These are phyloP conservation scores for Venturia oleaginea DNA, from an alignment of 2,329 filamentous ascomycete genomes.

Conservation along the genomic window DNA sequence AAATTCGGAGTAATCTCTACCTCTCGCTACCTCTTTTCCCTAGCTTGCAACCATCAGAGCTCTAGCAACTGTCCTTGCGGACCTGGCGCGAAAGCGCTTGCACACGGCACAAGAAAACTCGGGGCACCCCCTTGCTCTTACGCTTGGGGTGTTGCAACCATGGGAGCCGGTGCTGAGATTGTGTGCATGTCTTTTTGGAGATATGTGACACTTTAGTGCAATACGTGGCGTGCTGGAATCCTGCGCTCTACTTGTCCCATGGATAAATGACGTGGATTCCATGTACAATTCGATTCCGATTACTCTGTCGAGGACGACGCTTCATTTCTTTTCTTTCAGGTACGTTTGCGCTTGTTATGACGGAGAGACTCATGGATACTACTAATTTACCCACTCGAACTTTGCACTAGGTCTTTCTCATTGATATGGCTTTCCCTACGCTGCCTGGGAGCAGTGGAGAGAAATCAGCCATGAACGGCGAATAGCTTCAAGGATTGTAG, in stretches of 20 bases:
- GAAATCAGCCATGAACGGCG: no score
- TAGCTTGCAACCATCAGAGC: constrained; percentile 18
- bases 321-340: constrained; percentile 45
- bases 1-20: constrained; percentile 98
- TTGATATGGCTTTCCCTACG: neutral
- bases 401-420: neutral
- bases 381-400: constrained; percentile 24
- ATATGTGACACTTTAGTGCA: constrained; percentile 76
- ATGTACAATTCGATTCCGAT: constrained; percentile 85
- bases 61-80: constrained; percentile 67
- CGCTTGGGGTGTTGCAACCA: constrained; percentile 40
- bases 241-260: constrained; percentile 28
- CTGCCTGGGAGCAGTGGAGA: no score
- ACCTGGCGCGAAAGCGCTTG: constrained; percentile 77
- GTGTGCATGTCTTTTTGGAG: constrained; percentile 41
- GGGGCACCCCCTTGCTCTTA: constrained; percentile 44
- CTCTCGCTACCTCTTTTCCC: constrained; percentile 24
- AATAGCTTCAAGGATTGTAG: no score
- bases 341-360: constrained; percentile 31
- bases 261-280: constrained; percentile 25
- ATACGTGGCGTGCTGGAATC: constrained; percentile 70
- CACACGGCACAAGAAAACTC: constrained; percentile 87
- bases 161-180: constrained; percentile 95
- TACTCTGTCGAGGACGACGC: constrained; percentile 76
- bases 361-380: constrained; percentile 31